Evolutionary conservation across 306 rosid species (phyloP).

Genomic region (Purshia tridentata): DNA sequence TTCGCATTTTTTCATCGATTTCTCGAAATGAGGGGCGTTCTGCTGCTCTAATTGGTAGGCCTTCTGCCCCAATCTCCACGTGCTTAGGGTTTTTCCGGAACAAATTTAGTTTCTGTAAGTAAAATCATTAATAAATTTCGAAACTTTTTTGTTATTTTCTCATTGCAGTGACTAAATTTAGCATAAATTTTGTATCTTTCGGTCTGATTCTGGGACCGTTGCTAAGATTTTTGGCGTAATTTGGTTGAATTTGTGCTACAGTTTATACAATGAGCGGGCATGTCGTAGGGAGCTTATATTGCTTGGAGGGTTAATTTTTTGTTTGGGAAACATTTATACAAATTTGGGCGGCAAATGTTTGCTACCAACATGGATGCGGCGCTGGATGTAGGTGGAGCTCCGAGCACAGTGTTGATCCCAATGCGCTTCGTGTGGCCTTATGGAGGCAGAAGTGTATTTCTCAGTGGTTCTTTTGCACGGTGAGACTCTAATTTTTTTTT

Average conservation of each 20-base stretch:
- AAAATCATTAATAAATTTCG: not conserved
- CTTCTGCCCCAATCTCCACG: slow-evolving; percentile 1
- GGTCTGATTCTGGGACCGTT: slow-evolving; percentile 1
- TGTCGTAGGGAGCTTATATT: slow-evolving; percentile 39
- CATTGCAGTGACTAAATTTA: slow-evolving; percentile 16
- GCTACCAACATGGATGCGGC: slow-evolving; percentile 67
- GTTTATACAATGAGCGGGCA: slow-evolving; percentile 32
- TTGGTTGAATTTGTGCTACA: slow-evolving; percentile 34
- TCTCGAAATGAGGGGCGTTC: slow-evolving; percentile 33
- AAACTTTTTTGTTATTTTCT: not conserved
- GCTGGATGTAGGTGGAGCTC: slow-evolving; percentile 50
- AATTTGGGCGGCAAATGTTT: slow-evolving; percentile 42
- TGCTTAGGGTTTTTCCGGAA: slow-evolving; percentile 55
- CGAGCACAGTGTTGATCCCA: slow-evolving; percentile 71
- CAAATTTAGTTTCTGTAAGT: slow-evolving; percentile 18
- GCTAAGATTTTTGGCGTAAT: slow-evolving; percentile 40
- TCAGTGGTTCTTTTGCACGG: slow-evolving; percentile 89
- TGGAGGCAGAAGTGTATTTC: slow-evolving; percentile 82
- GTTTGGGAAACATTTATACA: slow-evolving; percentile 15
- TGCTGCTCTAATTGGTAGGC: not conserved
- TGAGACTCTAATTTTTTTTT: slow-evolving; percentile 21
- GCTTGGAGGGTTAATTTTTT: slow-evolving; percentile 36
- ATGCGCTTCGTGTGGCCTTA: slow-evolving; percentile 93
- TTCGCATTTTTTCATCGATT: slow-evolving; percentile 20
- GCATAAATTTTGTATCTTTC: slow-evolving; percentile 20